Evolutionary conservation across 345 rosid genomes (phyloP).

Genomic region (Lumnitzera littorea): DNA sequence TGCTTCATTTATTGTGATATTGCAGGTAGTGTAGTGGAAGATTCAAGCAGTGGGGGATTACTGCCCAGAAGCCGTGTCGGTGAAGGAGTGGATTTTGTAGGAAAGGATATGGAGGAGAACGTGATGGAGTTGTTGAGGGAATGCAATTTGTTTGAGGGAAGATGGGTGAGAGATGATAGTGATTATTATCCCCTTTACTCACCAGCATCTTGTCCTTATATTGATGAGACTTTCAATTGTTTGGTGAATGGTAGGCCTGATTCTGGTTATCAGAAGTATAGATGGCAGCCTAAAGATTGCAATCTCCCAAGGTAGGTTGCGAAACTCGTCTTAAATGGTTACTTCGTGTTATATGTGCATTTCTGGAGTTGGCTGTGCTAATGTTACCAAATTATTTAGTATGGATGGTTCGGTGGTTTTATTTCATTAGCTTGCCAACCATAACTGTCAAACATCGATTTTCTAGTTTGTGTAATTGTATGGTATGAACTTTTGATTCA

Average conservation of each 20-base stretch:
- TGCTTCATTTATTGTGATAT: too few species aligned
- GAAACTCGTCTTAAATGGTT: background rate
- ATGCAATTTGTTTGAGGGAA: slow-evolving; percentile 37
- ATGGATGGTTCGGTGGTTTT: too few species aligned
- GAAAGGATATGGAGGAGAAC: slow-evolving; percentile 5
- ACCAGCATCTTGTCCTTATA: slow-evolving; percentile 35
- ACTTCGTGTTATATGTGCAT: background rate
- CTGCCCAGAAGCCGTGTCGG: too few species aligned
- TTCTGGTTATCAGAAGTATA: slow-evolving; percentile 23
- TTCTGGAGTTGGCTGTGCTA: too few species aligned
- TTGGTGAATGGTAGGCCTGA: slow-evolving; percentile 35
- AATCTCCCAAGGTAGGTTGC: slow-evolving; percentile 31
- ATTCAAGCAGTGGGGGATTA: too few species aligned
- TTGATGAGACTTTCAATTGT: slow-evolving; percentile 41
- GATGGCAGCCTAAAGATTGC: slow-evolving; percentile 41
- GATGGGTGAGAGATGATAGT: slow-evolving; percentile 33
- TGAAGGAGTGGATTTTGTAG: background rate
- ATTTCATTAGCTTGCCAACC: too few species aligned
- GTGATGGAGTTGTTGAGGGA: slow-evolving; percentile 13
- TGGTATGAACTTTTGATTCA: too few species aligned
- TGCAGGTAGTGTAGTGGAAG: too few species aligned
- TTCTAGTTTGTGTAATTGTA: too few species aligned
- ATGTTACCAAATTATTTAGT: too few species aligned
- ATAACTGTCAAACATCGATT: too few species aligned
- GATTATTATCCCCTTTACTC: slow-evolving; percentile 26